Conservation (phyloP, 257 asterid species). For the Rubia yunnanensis region DNA sequence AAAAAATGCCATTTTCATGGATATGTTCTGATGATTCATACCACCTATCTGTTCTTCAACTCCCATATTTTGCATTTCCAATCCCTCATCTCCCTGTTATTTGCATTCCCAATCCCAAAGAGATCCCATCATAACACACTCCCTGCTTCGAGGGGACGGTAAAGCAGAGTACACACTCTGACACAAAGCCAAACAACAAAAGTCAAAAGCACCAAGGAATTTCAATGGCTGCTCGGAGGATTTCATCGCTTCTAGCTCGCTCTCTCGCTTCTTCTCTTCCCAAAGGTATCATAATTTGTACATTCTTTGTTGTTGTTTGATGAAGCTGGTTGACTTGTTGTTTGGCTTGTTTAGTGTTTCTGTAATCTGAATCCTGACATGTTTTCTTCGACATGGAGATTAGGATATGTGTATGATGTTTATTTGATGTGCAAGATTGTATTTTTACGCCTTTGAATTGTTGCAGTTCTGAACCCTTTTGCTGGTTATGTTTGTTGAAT, state of each 20-base stretch:
- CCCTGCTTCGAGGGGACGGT: neutral
- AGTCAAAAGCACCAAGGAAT: neutral
- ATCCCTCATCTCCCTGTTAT: neutral
- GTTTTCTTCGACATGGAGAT: neutral
- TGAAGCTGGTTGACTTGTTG: neutral
- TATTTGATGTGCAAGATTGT: neutral
- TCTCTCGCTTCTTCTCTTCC: constrained; percentile 16
- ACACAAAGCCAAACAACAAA: neutral
- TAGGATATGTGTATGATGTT: too few species aligned
- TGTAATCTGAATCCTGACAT: neutral
- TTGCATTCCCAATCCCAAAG: neutral
- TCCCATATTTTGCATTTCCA: neutral
- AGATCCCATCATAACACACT: neutral
- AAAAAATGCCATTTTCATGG: neutral
- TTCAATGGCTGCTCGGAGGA: constrained; percentile 57
- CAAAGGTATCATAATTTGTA: constrained; percentile 15
- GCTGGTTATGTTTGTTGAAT: neutral
- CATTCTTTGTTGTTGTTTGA: neutral
- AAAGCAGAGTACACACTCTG: neutral
- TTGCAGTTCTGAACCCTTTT: neutral
- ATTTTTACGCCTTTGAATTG: neutral
- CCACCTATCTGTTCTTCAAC: neutral
- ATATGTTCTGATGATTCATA: neutral
- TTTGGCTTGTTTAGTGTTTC: neutral
- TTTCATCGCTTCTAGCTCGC: constrained; percentile 59